A percentile compares a stretch with the other conserved stretches of the same genome.
Evolutionary conservation across 2,329 filamentous ascomycete genomes (phyloP).

Genomic region (Diplodia scrobiculata): DNA sequence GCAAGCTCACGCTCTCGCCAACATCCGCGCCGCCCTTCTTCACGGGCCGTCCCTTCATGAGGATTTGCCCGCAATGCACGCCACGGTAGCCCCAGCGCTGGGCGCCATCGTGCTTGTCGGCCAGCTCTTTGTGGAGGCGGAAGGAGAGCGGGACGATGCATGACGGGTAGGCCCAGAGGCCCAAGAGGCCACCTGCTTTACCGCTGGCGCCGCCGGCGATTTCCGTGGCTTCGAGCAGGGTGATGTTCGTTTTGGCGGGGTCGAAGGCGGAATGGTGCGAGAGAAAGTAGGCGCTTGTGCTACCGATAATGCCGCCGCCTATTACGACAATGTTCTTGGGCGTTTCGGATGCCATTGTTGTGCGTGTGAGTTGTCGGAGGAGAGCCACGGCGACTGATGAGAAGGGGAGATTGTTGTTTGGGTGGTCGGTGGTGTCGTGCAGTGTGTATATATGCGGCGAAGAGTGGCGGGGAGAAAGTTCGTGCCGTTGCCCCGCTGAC

Average conservation of each 20-base stretch:
- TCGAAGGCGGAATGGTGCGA: conserved; percentile 83
- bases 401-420: background rate
- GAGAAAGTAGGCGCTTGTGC: conserved; percentile 86
- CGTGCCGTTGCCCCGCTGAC: conserved; percentile 13
- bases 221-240: conserved; percentile 79
- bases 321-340: conserved; percentile 30
- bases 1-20: conserved; percentile 53
- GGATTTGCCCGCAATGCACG: conserved; percentile 70
- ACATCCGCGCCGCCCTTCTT: conserved; percentile 33
- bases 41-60: conserved; percentile 53
- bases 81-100: conserved; percentile 83
- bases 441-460: background rate
- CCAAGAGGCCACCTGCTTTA: conserved; percentile 89
- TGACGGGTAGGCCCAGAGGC: conserved; percentile 85
- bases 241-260: conserved; percentile 73
- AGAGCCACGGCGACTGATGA: conserved; percentile 17
- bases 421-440: background rate
- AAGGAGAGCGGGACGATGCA: conserved; percentile 86
- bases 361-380: conserved; percentile 1
- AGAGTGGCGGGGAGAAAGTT: conserved; percentile 19
- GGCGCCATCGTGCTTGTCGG: conserved; percentile 77
- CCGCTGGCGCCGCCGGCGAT: conserved; percentile 92
- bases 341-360: conserved; percentile 16
- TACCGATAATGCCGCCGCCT: conserved; percentile 83
- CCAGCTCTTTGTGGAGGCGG: conserved; percentile 76